Evolutionary conservation across 75 land plant genomes (phyloP).

Genomic region (Azolla pinnata): DNA sequence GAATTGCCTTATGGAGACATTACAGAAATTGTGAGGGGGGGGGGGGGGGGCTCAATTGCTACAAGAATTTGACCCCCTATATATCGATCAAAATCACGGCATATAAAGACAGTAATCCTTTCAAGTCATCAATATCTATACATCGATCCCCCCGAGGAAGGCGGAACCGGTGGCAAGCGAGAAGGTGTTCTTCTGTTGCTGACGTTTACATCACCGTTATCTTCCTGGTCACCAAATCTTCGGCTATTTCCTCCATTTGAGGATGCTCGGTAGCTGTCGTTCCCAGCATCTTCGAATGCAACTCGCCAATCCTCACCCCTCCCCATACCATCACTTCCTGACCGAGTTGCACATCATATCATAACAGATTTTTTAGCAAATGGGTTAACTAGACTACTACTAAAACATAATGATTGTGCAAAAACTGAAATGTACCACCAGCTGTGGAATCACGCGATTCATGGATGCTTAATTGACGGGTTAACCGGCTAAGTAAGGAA

Average conservation of each 20-base stretch:
- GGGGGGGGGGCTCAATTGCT: too few relatives aligned
- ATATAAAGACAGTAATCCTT: too few relatives aligned
- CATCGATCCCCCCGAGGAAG: conserved; percentile 22
- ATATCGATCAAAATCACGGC: too few relatives aligned
- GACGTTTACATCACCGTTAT: conserved; percentile 59
- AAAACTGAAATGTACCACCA: conserved; percentile 23
- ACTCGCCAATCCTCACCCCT: conserved; percentile 83
- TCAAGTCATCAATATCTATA: conserved; percentile 42
- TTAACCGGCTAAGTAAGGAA: conserved; percentile 60
- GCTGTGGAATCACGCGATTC: conserved; percentile 69
- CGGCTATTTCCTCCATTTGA: conserved; percentile 44
- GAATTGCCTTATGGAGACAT: too few relatives aligned
- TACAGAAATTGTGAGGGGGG: too few relatives aligned
- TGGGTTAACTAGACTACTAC: too few relatives aligned
- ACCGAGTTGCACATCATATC: too few relatives aligned
- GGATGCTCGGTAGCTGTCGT: conserved; percentile 18
- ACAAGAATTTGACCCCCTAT: too few relatives aligned
- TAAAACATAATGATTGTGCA: too few relatives aligned
- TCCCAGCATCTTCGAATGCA: conserved; percentile 92
- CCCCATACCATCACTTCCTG: conserved; percentile 33
- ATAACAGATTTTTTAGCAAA: too few relatives aligned
- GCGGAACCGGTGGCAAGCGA: conserved; percentile 75
- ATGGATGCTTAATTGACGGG: conserved; percentile 74
- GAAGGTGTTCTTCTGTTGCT: conserved; percentile 46
- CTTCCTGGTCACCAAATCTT: conserved; percentile 47